phyloP scores from a whole-genome alignment of 192 early-diverging fungal species.

The Chytriomyces sp. region DNA sequence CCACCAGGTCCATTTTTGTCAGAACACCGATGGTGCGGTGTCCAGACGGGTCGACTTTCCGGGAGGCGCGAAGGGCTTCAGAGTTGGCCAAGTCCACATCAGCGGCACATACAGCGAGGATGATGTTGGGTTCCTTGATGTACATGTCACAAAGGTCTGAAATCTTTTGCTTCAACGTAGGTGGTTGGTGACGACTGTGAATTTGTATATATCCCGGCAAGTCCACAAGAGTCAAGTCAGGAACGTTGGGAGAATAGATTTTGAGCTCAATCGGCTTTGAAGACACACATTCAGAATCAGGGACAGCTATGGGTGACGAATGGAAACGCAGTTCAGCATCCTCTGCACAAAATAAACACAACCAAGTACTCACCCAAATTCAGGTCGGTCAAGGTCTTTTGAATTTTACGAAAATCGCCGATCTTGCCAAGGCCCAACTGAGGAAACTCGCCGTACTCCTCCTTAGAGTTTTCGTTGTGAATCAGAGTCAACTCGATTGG shows the following conservation, averaged over 20 bases:
- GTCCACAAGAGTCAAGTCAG: conserved; percentile 95
- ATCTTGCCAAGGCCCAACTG: conserved; percentile 77
- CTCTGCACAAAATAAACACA: not conserved
- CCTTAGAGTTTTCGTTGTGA: conserved; percentile 69
- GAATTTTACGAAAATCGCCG: conserved; percentile 84
- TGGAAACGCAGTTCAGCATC: conserved; percentile 39
- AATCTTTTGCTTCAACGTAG: conserved; percentile 96
- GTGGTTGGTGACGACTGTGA: conserved; percentile 94
- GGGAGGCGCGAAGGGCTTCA: conserved; percentile 91
- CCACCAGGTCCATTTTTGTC: conserved; percentile 95
- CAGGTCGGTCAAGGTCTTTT: conserved; percentile 90
- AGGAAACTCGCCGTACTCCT: conserved; percentile 58
- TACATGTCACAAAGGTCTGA: conserved; percentile 94
- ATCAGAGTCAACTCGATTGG: conserved; percentile 97
- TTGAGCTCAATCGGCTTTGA: conserved; percentile 92
- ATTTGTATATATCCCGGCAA: conserved; percentile 97
- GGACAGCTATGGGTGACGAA: conserved; percentile 59
- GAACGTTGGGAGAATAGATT: conserved; percentile 94
- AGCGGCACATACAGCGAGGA: conserved; percentile 95
- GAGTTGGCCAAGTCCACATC: conserved; percentile 99
- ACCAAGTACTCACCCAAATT: conserved; percentile 63
- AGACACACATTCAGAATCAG: conserved; percentile 93
- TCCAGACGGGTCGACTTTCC: conserved; percentile 94
- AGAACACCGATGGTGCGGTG: conserved; percentile 95
- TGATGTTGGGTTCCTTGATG: conserved; percentile 96